These are phyloP conservation scores for Rubia yunnanensis DNA, from an alignment of 257 asterid species.

Conservation along the genomic window DNA sequence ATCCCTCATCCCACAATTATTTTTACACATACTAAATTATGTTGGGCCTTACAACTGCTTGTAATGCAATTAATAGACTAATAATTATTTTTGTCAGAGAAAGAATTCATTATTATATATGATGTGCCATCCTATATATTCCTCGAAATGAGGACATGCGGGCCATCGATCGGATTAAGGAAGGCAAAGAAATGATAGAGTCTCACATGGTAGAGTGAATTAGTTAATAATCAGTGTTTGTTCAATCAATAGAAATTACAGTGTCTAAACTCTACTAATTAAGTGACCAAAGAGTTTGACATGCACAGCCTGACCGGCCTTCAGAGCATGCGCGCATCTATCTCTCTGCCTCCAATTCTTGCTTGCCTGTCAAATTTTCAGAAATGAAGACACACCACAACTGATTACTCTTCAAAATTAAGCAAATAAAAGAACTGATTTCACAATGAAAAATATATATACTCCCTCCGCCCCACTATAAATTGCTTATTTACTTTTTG, in stretches of 20 bases:
- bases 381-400: slow-evolving; percentile 1
- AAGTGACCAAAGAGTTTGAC: slow-evolving; percentile 16
- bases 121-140: background rate
- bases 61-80: too few relatives aligned
- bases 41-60: too few relatives aligned
- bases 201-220: slow-evolving; percentile 19
- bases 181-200: slow-evolving; percentile 17
- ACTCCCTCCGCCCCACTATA: too few relatives aligned
- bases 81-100: background rate
- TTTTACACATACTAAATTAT: too few relatives aligned
- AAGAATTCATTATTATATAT: background rate
- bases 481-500: too few relatives aligned
- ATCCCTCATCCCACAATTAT: too few relatives aligned
- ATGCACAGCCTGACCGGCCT: slow-evolving; percentile 16
- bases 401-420: slow-evolving; percentile 1
- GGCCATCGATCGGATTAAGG: slow-evolving; percentile 5
- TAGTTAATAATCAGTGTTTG: background rate
- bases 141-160: slow-evolving; percentile 2
- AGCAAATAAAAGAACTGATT: background rate
- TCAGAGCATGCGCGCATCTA: slow-evolving; percentile 20
- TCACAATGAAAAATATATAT: background rate
- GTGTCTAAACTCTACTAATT: slow-evolving; percentile 8
- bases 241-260: slow-evolving; percentile 4
- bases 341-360: background rate
- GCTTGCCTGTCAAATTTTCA: slow-evolving; percentile 8